A percentile compares a stretch with the other conserved stretches of the same genome.
Evolutionary conservation across 352 stramenopile genomes (phyloP).

Genomic region (Phytophthora syringae): DNA sequence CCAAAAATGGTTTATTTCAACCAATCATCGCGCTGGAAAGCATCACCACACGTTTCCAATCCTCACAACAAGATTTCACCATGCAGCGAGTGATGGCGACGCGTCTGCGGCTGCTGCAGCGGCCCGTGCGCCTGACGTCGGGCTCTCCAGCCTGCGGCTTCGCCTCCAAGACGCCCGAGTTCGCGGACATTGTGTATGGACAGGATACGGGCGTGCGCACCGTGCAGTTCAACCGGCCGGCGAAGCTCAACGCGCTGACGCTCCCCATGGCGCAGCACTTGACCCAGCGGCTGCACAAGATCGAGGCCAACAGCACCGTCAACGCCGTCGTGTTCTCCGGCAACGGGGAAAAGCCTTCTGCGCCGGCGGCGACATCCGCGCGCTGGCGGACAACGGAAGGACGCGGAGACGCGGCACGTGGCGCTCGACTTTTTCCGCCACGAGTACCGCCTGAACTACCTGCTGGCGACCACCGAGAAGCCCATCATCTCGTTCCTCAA

Average conservation of each 20-base stretch:
- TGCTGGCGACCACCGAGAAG: conserved; percentile 85
- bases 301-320: conserved; percentile 80
- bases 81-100: conserved; percentile 60
- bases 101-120: conserved; percentile 69
- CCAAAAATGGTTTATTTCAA: conserved; percentile 14
- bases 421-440: conserved; percentile 94
- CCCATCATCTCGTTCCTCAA: conserved; percentile 96
- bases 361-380: conserved; percentile 95
- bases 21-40: conserved; percentile 22
- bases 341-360: conserved; percentile 92
- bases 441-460: conserved; percentile 96
- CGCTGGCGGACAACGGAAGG: conserved; percentile 86
- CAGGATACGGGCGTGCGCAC: conserved; percentile 81
- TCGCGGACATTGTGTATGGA: conserved; percentile 76
- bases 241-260: conserved; percentile 93
- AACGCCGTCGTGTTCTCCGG: conserved; percentile 88
- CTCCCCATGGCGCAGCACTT: conserved; percentile 93
- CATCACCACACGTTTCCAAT: conserved; percentile 38
- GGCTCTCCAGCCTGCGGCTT: conserved; percentile 15
- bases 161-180: conserved; percentile 55
- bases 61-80: conserved; percentile 8
- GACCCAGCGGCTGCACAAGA: conserved; percentile 85
- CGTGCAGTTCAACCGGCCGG: conserved; percentile 92
- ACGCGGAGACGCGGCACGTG: conserved; percentile 70
- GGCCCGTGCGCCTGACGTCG: conserved; percentile 49